Percentiles rank a stretch among this genome's conserved stretches.
phyloP scores from a whole-genome alignment of 225 moss, liverwort and hornwort genomes.

The Pseudisothecium myosuroides region DNA sequence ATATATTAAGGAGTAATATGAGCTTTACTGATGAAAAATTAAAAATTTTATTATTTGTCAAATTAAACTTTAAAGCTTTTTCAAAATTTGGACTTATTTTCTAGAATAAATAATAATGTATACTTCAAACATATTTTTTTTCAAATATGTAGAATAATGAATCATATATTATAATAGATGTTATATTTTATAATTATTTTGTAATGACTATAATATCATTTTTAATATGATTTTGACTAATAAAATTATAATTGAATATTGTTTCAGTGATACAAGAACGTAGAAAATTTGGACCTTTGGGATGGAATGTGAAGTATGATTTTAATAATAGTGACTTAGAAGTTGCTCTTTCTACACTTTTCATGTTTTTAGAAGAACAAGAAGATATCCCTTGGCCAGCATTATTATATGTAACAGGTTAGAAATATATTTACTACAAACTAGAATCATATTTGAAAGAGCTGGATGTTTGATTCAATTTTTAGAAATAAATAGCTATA shows the following conservation, averaged over 20 bases:
- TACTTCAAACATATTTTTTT: neutral
- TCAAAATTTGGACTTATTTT: neutral
- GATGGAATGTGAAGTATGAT: conserved; percentile 97
- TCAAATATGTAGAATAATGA: neutral
- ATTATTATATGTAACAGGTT: conserved; percentile 82
- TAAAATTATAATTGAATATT: neutral
- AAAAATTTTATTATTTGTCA: too few species aligned
- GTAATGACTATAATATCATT: too few species aligned
- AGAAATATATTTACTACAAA: neutral
- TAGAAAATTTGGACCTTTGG: conserved; percentile 87
- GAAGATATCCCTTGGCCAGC: conserved; percentile 93
- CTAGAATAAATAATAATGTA: too few species aligned
- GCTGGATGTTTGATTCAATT: neutral
- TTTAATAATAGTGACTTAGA: conserved; percentile 94
- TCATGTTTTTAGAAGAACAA: conserved; percentile 94
- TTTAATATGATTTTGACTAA: neutral
- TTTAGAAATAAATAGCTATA: neutral
- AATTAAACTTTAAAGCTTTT: neutral
- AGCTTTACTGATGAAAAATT: fast-evolving
- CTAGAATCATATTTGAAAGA: neutral
- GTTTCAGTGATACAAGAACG: conserved; percentile 74
- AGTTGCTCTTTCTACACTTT: conserved; percentile 77
- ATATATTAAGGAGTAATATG: neutral
- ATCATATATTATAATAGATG: too few species aligned
- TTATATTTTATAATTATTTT: neutral